A percentile compares a stretch with the other conserved stretches of the same genome.
phyloP scores from a whole-genome alignment of 176 grass and related monocot genomes.

The Carex parvula region DNA sequence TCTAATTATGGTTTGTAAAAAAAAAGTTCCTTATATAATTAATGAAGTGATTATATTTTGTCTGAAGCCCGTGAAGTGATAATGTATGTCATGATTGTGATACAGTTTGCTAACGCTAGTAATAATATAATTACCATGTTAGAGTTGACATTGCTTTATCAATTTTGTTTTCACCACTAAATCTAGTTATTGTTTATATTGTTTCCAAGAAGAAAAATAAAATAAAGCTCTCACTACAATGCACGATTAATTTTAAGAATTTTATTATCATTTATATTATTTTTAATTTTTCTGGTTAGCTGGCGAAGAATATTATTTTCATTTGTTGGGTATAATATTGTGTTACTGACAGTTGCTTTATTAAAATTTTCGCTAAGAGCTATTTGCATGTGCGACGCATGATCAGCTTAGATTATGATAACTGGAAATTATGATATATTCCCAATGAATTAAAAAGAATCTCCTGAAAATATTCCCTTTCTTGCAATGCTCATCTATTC shows the following conservation, averaged over 20 bases:
- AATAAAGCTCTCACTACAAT: background rate
- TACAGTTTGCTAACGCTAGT: too few relatives aligned
- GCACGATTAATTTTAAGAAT: background rate
- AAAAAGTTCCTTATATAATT: too few relatives aligned
- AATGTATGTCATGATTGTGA: too few relatives aligned
- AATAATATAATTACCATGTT: too few relatives aligned
- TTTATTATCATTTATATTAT: background rate
- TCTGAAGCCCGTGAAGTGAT: too few relatives aligned
- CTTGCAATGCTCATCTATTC: conserved; percentile 19
- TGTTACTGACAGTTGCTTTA: background rate
- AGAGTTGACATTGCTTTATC: too few relatives aligned
- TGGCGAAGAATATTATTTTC: background rate
- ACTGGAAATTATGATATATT: background rate
- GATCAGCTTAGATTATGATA: background rate
- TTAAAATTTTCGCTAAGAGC: background rate
- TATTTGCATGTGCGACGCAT: background rate
- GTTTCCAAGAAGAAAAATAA: background rate
- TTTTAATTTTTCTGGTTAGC: background rate
- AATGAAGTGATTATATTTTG: too few relatives aligned
- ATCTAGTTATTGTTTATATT: background rate
- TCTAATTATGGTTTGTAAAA: too few relatives aligned
- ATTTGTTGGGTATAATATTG: background rate
- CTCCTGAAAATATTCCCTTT: background rate
- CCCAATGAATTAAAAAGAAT: background rate
- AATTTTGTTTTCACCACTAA: background rate